Evolutionary conservation across 2,329 filamentous ascomycete genomes (phyloP), one percentile per base, ranked within the genome.

Genomic region (Aspergillus sp.): DNA sequence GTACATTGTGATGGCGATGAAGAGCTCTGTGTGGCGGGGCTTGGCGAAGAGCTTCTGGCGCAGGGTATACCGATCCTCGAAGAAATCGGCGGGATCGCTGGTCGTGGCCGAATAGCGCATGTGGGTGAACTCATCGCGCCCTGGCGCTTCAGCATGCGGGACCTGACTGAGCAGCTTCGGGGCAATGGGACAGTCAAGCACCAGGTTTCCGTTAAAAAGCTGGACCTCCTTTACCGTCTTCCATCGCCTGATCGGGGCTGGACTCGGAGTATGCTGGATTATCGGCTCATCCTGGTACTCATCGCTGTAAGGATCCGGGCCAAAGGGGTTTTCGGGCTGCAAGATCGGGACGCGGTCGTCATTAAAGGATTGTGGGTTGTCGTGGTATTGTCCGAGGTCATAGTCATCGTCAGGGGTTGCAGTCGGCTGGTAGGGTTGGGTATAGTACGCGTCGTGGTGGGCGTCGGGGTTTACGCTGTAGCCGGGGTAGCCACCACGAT

Each of bases 171-270:
- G 67, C 26, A 98, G 68, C 49, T 80, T 77, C 0, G 91, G 89
- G 0, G 91, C 89, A 36, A 98, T 85, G 0, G 91, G 91, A 55
- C 91, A 98, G 60, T 98, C 91, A 3, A 98, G 78, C 24, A 98
- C 88, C 50, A 98, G 74, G 62, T 98, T 98, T 43, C 91, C 91
- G 45, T 93, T 82, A 69, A 94, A 98, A 33, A 98, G 65, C 50
- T 93, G 80, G n/a, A 98, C 89, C 66, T 95, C 86, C 64, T 96
- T 98, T 30, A 98, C 89, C 0, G 91, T 98, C 70, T 96, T 98
- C 84, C 86, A 96, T 57, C 91, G 75, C 58, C 84, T 81, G 45
- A 96, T 78, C 3, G 68, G 74, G 42, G 67, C 73, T 35, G 69
- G 74, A 44, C 68, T 69, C 13, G 72, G 67, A 34, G 69, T 67